Conservation (phyloP, 805 yeast genomes). For the Metschnikowia noctiluminum region DNA sequence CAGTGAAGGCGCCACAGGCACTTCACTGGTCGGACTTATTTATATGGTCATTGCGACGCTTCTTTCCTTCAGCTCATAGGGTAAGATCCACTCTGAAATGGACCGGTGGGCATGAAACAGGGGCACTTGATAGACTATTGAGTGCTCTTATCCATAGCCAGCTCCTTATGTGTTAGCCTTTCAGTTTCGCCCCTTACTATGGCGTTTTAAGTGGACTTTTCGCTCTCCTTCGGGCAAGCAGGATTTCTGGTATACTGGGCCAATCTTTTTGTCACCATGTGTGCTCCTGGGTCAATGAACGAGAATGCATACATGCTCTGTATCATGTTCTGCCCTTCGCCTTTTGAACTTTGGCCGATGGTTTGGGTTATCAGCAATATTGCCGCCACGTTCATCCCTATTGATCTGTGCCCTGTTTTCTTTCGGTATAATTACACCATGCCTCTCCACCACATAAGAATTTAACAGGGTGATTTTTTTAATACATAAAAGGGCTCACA, state of each 20-base stretch:
- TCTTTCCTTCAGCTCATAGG: conserved; percentile 62
- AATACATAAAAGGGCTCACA: conserved; percentile 32
- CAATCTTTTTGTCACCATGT: conserved; percentile 62
- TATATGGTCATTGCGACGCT: conserved; percentile 69
- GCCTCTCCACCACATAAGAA: conserved; percentile 34
- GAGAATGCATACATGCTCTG: conserved; percentile 58
- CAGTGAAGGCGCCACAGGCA: conserved; percentile 64
- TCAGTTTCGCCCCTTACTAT: conserved; percentile 58
- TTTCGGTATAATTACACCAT: conserved; percentile 35
- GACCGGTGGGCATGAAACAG: conserved; percentile 42
- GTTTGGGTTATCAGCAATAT: conserved; percentile 34
- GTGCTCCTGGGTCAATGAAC: conserved; percentile 73
- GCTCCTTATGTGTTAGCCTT: conserved; percentile 56
- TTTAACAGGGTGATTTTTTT: conserved; percentile 31
- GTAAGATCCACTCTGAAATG: conserved; percentile 48
- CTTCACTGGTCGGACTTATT: conserved; percentile 65
- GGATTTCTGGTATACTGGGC: conserved; percentile 79
- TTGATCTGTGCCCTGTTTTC: conserved; percentile 29
- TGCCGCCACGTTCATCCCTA: conserved; percentile 33
- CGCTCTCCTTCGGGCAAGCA: conserved; percentile 54
- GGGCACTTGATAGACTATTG: conserved; percentile 52
- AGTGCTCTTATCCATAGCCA: conserved; percentile 44
- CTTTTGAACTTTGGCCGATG: conserved; percentile 45
- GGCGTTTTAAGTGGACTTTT: conserved; percentile 66
- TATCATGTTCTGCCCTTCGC: conserved; percentile 55